Base-by-base conservation (phyloP, 179 eudicot species). In the Beta macrorhiza region DNA sequence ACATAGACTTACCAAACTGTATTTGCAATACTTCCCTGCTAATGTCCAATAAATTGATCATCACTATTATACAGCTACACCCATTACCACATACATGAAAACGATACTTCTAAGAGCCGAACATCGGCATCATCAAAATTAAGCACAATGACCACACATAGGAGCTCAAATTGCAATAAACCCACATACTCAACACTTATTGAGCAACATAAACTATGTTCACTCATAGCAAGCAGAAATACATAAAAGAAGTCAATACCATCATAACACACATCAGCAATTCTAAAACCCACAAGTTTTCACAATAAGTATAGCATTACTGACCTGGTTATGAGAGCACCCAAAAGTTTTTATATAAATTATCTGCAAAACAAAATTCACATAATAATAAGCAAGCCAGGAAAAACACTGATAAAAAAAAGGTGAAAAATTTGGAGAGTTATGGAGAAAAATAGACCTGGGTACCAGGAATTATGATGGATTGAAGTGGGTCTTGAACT, bases 311-410 rank as follows among this genome's bases (percentile, higher is more conserved):
- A 37, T n/a, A 47, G 45, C 73, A 57, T 78, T 11, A 32, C 76
- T 78, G 25, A 90, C 99, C 94, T 93, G 98, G 88, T 93, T 95
- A 86, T 95, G 99, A 5, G 99, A 95, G 83, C 99, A 95, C 19
- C 99, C 99, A 81, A 95, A 95, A 71, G 99, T 95, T 83, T 95
- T 95, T 61, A 95, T 82, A 80, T 87, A 95, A 81, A 95, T 92
- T 16, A 90, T 88, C 99, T 95, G 95, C 89, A 69, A 58, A 77
- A 55, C 5, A 22, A 37, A 76, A 19, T 56, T 61, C 19, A 68
- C 73, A 78, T 61, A 32, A 56, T 37, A 58, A 63, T 49, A 6
- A 73, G 49, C 29, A n/a, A 29, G 61, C 10, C 17, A 32, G 4
- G 16, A 29, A 57, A 53, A 7, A 32, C 12, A 78, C 32, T 17